Evolutionary conservation across 1,284 basidiomycete species (phyloP).

Genomic region (Rhodofomes roseus): DNA sequence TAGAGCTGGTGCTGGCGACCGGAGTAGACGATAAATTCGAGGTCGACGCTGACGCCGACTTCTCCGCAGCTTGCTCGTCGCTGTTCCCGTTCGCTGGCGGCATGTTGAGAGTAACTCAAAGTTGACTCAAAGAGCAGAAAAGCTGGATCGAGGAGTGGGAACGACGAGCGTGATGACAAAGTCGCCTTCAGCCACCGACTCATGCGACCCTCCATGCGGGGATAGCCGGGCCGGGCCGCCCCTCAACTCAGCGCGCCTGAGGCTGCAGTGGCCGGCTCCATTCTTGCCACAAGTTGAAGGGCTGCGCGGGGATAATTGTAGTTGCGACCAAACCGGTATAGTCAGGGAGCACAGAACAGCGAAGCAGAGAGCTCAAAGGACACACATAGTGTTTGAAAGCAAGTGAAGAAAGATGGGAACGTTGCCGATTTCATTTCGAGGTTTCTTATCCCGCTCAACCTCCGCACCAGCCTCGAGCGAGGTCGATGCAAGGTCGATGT

Average conservation of each 20-base stretch:
- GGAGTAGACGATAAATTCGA: background rate
- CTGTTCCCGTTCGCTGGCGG: conserved; percentile 4
- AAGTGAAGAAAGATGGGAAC: background rate
- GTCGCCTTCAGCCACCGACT: background rate
- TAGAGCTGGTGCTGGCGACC: conserved; percentile 14
- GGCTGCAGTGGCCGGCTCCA: too few relatives aligned
- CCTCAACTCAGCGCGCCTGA: background rate
- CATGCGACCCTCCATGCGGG: conserved; percentile 3
- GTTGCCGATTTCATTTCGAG: background rate
- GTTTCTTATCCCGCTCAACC: conserved; percentile 1
- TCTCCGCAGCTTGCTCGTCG: conserved; percentile 13
- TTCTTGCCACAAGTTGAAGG: too few relatives aligned
- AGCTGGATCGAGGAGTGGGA: conserved; percentile 3
- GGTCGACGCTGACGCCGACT: conserved; percentile 15
- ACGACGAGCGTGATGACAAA: conserved; percentile 5
- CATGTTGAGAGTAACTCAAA: too few relatives aligned
- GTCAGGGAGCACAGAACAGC: background rate
- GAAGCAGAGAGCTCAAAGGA: background rate
- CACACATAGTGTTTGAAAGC: background rate
- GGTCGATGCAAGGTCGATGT: too few relatives aligned
- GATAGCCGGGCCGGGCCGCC: conserved; percentile 3
- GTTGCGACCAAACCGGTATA: background rate
- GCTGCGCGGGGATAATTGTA: too few relatives aligned
- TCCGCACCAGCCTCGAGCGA: background rate
- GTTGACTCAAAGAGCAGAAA: background rate